phyloP scores from a whole-genome alignment of 495 filamentous ascomycete genomes.

The Aspergillus coremiiformis region DNA sequence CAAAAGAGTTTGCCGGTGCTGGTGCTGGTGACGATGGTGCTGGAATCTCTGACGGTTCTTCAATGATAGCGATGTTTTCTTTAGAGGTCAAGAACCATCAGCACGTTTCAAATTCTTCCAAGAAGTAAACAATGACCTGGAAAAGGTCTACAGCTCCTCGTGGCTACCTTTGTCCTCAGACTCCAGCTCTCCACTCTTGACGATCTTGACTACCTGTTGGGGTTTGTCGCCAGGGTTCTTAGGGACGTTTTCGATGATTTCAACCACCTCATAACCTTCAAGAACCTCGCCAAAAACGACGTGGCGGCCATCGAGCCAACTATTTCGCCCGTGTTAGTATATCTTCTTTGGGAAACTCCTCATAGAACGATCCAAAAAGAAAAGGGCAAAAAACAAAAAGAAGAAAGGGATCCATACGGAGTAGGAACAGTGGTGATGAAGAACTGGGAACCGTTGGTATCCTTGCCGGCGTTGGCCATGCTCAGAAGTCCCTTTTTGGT shows the following conservation, averaged over 20 bases:
- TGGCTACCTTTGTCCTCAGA: constrained; percentile 83
- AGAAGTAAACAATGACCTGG: constrained; percentile 21
- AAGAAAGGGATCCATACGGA: constrained; percentile 47
- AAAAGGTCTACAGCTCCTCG: constrained; percentile 72
- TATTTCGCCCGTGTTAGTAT: constrained; percentile 33
- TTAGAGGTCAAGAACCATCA: constrained; percentile 28
- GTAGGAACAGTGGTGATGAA: constrained; percentile 88
- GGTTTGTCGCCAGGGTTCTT: constrained; percentile 73
- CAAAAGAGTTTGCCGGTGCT: constrained; percentile 1
- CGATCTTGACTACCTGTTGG: constrained; percentile 69
- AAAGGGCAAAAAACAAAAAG: no score
- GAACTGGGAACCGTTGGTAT: constrained; percentile 99
- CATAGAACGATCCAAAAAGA: background rate
- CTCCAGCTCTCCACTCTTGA: constrained; percentile 88
- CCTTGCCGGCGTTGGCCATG: constrained; percentile 96
- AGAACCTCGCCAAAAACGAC: constrained; percentile 90
- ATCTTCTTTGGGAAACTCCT: background rate
- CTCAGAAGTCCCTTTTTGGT: constrained; percentile 57
- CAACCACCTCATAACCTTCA: constrained; percentile 85
- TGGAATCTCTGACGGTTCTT: constrained; percentile 13
- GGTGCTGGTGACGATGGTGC: constrained; percentile 4
- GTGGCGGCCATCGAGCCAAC: constrained; percentile 84
- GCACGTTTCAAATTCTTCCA: constrained; percentile 20
- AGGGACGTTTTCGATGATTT: constrained; percentile 72
- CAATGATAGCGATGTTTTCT: constrained; percentile 5